Evolutionary conservation across 192 early-diverging fungal species (phyloP).

Genomic region (Linnemannia elongata): DNA sequence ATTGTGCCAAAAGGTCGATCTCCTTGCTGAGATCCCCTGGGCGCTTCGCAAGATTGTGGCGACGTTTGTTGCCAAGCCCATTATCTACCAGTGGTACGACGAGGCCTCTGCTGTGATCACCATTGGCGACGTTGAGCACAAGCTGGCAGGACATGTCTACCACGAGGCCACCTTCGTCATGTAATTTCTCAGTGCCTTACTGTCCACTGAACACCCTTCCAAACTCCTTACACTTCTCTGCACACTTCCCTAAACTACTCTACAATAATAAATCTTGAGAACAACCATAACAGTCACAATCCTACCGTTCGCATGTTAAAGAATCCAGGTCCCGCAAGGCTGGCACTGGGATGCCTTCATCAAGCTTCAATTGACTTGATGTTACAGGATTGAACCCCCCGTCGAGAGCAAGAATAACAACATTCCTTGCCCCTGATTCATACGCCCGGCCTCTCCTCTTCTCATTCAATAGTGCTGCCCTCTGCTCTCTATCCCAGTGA

Average conservation of each 20-base stretch:
- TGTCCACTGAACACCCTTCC: too few relatives aligned
- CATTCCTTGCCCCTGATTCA: not conserved
- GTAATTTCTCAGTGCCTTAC: constrained; percentile 38
- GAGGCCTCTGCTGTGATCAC: constrained; percentile 77
- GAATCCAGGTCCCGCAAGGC: not conserved
- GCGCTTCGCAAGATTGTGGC: constrained; percentile 87
- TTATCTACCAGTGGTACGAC: constrained; percentile 94
- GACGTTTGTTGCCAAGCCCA: constrained; percentile 93
- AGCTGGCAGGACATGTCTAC: constrained; percentile 78
- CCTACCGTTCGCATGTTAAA: too few relatives aligned
- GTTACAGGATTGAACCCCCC: not conserved
- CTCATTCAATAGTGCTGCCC: not conserved
- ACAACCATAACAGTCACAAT: not conserved
- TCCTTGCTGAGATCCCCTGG: constrained; percentile 92
- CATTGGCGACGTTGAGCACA: constrained; percentile 78
- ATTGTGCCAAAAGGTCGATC: constrained; percentile 89
- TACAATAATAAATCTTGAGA: not conserved
- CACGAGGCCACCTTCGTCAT: constrained; percentile 86
- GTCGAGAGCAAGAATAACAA: not conserved
- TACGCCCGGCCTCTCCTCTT: not conserved
- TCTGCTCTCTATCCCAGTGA: not conserved
- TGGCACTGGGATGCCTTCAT: constrained; percentile 8
- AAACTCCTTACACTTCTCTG: not conserved
- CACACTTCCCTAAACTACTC: not conserved
- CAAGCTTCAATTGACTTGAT: not conserved